Evolutionary conservation across 148 eudicot genomes (phyloP), one percentile per base, ranked within the genome.

Genomic region (Arbutus unedo): DNA sequence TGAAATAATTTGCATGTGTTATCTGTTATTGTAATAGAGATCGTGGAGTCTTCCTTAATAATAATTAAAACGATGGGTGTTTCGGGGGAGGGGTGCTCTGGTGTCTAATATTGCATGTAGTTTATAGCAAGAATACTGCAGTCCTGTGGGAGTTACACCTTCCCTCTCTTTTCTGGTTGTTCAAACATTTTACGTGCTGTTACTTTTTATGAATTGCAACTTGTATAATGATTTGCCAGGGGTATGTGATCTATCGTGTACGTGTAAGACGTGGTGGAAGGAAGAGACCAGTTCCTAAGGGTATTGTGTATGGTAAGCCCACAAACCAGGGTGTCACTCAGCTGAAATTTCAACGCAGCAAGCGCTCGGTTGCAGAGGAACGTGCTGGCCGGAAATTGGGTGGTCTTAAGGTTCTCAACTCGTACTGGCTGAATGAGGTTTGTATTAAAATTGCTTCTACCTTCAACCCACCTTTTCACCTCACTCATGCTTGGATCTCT

Each of bases 351-450:
- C 87, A 87, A 16, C 84, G 89, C 73, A 87, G 87, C 86, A 87
- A 87, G 87, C 83, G 89, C 31, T 87, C 89, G 5, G 89, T 87
- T 85, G 89, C 87, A 10, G 88, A 85, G 81, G 90, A 88, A 78
- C 86, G 88, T 74, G 90, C 90, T 66, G 88, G 88, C 41, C 62
- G 90, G 78, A 85, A 88, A 66, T 43, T 88, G 3, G 90, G 68
- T 51, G 88, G 85, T 25, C 86, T 87, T 62, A 89, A 83, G 74
- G 91, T 89, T 76, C 89, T 89, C 57, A 88, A 88, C 76, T 88
- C 90, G 3, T 88, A 88, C 74, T 88, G 90, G 90, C 75, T 83
- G 82, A 88, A 88, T 23, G 90, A 88, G 87, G 89, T 87, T 75
- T 6, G 81, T 73, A 64, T 75, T 13, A 41, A 70, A 6, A 31